Evolutionary conservation across 306 rosid genomes (phyloP), one percentile per base, ranked within the genome.

Genomic region (Morella rubra): DNA sequence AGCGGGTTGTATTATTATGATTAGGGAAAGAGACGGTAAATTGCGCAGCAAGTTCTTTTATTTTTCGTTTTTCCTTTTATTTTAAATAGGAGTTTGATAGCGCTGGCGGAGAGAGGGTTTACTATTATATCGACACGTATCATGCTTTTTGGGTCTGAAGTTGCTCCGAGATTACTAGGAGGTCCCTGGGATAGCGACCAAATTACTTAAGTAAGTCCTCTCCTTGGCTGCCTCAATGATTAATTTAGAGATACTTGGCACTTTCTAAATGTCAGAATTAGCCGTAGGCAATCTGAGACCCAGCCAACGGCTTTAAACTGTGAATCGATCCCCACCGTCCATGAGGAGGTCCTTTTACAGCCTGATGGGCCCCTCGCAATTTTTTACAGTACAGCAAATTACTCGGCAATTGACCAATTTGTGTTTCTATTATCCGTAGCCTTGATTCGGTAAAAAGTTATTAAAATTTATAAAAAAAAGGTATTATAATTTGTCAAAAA

Each of bases 141-240:
- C 32, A 12, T 10, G 76, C 18, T 59, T 24, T 50, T 51, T 24
- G 18, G n/a, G 54, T 76, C 14, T n/a, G 24, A 49, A 65, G 71
- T 7, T 51, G 5, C 7, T 0, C 0, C 0, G n/a, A 42, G 44
- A 60, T 76, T 71, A 79, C 83, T 56, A 75, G 72, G 72, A 83
- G 53, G 72, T 44, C 79, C 83, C 60, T 66, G 5, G 13, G 46
- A 7, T 11, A 12, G 78, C 3, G 13, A 24, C 62, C 73, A 79
- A 82, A 64, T 83, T 83, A 75, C 83, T 19, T 71, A 79, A 79
- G 74, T 15, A 75, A 74, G 77, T 65, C 76, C 37, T 27, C 37
- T 2, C 37, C 37, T 32, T 2, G 37, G 3, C 41, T 11, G 42
- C 14, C 53, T 52, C 84, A 80, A 76, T 76, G 81, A 80, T 76